Evolutionary conservation across 176 grass and related monocot genomes (phyloP).

Genomic region (Pontederia crassipes): DNA sequence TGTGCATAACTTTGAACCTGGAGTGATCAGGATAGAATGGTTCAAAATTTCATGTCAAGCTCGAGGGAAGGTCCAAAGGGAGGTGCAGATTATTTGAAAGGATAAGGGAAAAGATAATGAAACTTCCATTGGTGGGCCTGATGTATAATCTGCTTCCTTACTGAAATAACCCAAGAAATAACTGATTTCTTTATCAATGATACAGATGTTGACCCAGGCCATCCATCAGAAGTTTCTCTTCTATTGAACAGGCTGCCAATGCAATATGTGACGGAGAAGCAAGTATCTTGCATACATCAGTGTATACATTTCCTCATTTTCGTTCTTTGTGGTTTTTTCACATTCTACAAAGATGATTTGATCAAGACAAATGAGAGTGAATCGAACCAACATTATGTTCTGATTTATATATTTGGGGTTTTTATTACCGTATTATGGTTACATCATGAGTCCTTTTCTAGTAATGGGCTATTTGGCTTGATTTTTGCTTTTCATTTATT

Average conservation of each 20-base stretch:
- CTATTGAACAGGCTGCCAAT: constrained; percentile 57
- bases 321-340: no score
- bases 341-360: no score
- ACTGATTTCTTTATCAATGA: constrained; percentile 78
- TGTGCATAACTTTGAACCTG: constrained; percentile 39
- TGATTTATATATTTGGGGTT: no score
- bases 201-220: constrained; percentile 66
- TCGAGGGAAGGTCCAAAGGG: constrained; percentile 21
- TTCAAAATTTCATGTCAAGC: constrained; percentile 49
- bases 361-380: no score
- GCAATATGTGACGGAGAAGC: constrained; percentile 67
- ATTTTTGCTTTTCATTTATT: no score
- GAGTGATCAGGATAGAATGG: constrained; percentile 40
- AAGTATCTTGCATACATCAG: not conserved
- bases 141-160: constrained; percentile 36
- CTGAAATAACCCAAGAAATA: constrained; percentile 85
- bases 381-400: no score
- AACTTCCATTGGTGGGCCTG: constrained; percentile 29
- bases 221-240: constrained; percentile 66
- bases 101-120: constrained; percentile 47
- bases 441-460: no score
- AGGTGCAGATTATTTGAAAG: constrained; percentile 21
- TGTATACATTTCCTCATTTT: no score
- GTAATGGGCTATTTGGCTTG: no score
- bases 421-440: no score